phyloP scores from a whole-genome alignment of 495 filamentous ascomycete species.

The Letharia columbiana region DNA sequence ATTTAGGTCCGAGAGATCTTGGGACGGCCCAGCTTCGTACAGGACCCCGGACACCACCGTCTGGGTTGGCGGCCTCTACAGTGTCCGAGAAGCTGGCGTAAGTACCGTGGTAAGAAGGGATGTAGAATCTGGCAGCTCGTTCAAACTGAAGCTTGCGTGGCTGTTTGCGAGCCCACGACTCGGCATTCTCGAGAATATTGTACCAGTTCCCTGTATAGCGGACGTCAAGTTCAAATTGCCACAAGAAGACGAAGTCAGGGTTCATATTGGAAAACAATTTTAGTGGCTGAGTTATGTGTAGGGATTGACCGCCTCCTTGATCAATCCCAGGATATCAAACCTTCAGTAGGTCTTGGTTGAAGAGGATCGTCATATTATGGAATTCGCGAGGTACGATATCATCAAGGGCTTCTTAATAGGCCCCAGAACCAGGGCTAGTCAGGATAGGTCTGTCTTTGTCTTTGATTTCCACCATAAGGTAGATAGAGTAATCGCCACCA shows the following conservation, averaged over 20 bases:
- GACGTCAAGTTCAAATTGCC: conserved; percentile 69
- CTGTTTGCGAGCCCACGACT: neutral
- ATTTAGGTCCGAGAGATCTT: neutral
- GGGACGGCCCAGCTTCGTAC: neutral
- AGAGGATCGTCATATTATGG: neutral
- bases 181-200: conserved; percentile 54
- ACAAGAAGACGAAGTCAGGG: conserved; percentile 62
- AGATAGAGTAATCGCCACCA: conserved; percentile 60
- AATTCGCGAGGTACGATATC: neutral
- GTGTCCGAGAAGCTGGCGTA: conserved; percentile 40
- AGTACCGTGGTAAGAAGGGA: conserved; percentile 42
- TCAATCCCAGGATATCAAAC: neutral
- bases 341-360: neutral
- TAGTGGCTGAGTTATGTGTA: neutral
- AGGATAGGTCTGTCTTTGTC: neutral
- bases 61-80: neutral
- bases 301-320: neutral
- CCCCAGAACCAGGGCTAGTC: neutral
- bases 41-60: conserved; percentile 14
- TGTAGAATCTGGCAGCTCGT: neutral
- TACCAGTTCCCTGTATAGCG: conserved; percentile 62
- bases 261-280: conserved; percentile 49
- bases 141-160: neutral
- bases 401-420: neutral
- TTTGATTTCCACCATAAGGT: neutral